These are phyloP conservation scores for Alternaria burnsii DNA, from an alignment of 2,329 filamentous ascomycete genomes.

Conservation along the genomic window DNA sequence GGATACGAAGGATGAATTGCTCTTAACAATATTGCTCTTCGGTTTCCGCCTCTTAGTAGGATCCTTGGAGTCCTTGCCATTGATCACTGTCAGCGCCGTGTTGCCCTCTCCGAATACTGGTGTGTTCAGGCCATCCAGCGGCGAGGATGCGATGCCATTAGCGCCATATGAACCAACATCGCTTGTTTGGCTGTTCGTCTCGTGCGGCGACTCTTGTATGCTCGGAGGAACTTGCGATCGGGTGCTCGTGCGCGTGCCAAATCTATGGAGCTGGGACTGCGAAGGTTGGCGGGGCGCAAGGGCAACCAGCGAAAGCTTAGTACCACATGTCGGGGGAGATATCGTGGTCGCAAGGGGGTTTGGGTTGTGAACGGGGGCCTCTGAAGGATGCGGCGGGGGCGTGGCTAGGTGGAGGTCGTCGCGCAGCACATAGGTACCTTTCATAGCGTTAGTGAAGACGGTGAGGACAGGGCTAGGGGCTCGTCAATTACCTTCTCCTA, in stretches of 20 bases:
- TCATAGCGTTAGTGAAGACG: constrained; percentile 32
- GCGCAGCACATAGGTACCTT: constrained; percentile 87
- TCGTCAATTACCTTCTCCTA: constrained; percentile 78
- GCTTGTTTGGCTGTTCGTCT: constrained; percentile 56
- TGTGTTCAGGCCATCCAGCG: constrained; percentile 41
- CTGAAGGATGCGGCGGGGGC: constrained; percentile 93
- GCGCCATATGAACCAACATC: constrained; percentile 55
- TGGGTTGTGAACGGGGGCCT: constrained; percentile 83
- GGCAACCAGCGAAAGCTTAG: constrained; percentile 80
- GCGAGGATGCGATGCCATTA: constrained; percentile 47
- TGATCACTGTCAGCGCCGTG: constrained; percentile 68
- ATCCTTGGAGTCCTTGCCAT: constrained; percentile 72
- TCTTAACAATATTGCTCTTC: constrained; percentile 98
- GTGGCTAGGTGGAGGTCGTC: constrained; percentile 93
- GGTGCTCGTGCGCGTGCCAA: constrained; percentile 54
- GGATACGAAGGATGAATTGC: constrained; percentile 98
- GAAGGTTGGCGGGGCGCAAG: constrained; percentile 65
- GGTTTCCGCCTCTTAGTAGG: constrained; percentile 83
- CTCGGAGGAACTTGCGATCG: constrained; percentile 54
- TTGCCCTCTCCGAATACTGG: constrained; percentile 90
- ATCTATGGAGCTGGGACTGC: constrained; percentile 53
- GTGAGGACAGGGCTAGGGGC: constrained; percentile 5
- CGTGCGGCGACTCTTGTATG: constrained; percentile 56
- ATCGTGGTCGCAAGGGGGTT: constrained; percentile 90
- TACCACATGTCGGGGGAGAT: constrained; percentile 83